Conservation (phyloP, 345 rosid species). For the Hibiscus trionum region DNA sequence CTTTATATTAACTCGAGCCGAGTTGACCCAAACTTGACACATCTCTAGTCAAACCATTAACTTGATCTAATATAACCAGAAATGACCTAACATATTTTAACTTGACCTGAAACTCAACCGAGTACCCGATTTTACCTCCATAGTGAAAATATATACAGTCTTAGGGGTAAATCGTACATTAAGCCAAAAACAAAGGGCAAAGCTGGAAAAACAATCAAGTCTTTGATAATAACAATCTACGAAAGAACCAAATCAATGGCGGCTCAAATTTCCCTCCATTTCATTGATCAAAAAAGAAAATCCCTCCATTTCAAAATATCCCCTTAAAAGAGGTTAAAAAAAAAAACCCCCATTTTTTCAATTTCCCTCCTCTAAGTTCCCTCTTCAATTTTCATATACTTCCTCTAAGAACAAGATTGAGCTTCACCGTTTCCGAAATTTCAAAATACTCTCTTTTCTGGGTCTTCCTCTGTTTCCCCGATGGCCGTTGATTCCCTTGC, state of each 20-base stretch:
- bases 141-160: too few species aligned
- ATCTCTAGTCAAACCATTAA: too few species aligned
- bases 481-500: not conserved
- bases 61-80: too few species aligned
- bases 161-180: too few species aligned
- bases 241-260: constrained; percentile 14
- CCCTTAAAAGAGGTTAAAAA: not conserved
- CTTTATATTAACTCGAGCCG: too few species aligned
- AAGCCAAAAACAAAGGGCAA: too few species aligned
- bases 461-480: not conserved
- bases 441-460: not conserved
- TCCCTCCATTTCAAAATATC: constrained; percentile 15
- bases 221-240: not conserved
- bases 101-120: too few species aligned
- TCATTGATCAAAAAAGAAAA: too few species aligned
- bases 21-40: too few species aligned
- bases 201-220: not conserved
- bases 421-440: not conserved
- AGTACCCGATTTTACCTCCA: too few species aligned
- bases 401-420: not conserved
- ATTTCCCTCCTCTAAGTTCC: not conserved
- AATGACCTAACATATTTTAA: too few species aligned
- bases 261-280: constrained; percentile 25
- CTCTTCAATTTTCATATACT: not conserved
- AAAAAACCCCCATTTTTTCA: not conserved